Percentiles rank a stretch among this genome's conserved stretches.
These are phyloP conservation scores for Typha latifolia DNA, from an alignment of 176 grass and related monocot genomes.

Conservation along the genomic window DNA sequence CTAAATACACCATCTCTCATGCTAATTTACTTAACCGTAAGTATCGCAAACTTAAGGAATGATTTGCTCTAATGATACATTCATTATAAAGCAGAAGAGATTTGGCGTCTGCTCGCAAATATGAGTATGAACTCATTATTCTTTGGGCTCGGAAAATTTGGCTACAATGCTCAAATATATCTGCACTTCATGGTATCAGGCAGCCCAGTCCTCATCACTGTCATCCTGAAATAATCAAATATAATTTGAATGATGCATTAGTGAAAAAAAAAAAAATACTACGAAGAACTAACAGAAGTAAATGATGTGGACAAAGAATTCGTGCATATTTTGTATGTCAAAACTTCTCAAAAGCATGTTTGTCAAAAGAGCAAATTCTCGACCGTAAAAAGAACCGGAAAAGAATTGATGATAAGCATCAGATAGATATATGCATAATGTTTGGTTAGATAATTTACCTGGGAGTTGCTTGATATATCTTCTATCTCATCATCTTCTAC, in stretches of 20 bases:
- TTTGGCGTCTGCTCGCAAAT: too few species aligned
- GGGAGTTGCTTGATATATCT: constrained; percentile 38
- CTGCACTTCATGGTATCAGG: neutral
- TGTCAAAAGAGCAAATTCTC: too few species aligned
- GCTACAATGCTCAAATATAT: neutral
- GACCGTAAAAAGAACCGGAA: neutral
- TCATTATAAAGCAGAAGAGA: neutral
- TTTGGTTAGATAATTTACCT: constrained; percentile 20
- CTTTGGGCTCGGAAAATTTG: neutral
- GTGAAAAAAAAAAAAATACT: too few species aligned
- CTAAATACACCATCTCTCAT: too few species aligned
- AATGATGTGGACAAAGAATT: too few species aligned
- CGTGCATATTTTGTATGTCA: too few species aligned
- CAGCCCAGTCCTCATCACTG: constrained; percentile 16
- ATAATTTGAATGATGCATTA: too few species aligned
- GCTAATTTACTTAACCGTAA: too few species aligned
- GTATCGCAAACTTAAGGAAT: too few species aligned
- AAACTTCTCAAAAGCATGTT: neutral
- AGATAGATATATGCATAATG: neutral
- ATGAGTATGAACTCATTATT: neutral
- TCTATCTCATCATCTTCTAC: constrained; percentile 39
- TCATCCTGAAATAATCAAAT: constrained; percentile 9
- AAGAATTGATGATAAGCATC: neutral
- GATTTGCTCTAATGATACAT: too few species aligned
- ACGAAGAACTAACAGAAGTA: too few species aligned